Evolutionary conservation across 495 filamentous ascomycete genomes (phyloP).

Genomic region (Penicillium roqueforti): DNA sequence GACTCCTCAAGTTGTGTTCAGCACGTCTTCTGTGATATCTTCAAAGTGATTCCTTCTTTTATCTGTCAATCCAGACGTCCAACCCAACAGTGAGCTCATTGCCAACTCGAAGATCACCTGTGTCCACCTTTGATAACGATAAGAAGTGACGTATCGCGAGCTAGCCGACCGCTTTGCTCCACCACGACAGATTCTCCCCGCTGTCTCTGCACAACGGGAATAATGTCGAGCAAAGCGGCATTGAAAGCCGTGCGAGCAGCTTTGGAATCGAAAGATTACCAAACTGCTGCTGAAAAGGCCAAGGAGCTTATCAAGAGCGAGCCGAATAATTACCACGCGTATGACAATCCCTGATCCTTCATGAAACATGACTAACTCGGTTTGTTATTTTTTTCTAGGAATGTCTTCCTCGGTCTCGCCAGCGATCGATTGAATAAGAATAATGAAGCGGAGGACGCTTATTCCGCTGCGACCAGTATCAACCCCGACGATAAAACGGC

Average conservation of each 20-base stretch:
- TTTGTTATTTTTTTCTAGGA: conserved; percentile 38
- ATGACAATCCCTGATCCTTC: conserved; percentile 17
- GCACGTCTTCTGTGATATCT: neutral
- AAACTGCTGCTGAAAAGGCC: conserved; percentile 63
- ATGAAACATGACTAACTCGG: conserved; percentile 10
- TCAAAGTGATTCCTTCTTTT: neutral
- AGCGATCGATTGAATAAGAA: conserved; percentile 67
- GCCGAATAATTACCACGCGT: conserved; percentile 79
- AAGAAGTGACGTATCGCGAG: conserved; percentile 25
- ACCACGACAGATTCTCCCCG: conserved; percentile 23
- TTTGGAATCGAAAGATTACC: conserved; percentile 75
- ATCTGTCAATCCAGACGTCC: neutral
- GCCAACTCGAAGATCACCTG: neutral
- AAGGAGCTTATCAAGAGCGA: conserved; percentile 65
- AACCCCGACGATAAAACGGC: conserved; percentile 62
- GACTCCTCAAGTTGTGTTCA: neutral
- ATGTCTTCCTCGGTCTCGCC: conserved; percentile 78
- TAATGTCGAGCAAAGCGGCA: conserved; percentile 65
- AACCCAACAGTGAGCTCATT: neutral
- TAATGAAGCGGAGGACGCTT: conserved; percentile 69
- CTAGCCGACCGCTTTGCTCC: conserved; percentile 18
- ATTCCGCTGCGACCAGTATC: conserved; percentile 65
- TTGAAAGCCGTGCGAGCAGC: conserved; percentile 80
- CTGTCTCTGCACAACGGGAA: conserved; percentile 12
- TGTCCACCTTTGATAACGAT: conserved; percentile 16